Evolutionary conservation across 495 filamentous ascomycete genomes (phyloP), one percentile per base, ranked within the genome.

Genomic region (Cudoniella acicularis): DNA sequence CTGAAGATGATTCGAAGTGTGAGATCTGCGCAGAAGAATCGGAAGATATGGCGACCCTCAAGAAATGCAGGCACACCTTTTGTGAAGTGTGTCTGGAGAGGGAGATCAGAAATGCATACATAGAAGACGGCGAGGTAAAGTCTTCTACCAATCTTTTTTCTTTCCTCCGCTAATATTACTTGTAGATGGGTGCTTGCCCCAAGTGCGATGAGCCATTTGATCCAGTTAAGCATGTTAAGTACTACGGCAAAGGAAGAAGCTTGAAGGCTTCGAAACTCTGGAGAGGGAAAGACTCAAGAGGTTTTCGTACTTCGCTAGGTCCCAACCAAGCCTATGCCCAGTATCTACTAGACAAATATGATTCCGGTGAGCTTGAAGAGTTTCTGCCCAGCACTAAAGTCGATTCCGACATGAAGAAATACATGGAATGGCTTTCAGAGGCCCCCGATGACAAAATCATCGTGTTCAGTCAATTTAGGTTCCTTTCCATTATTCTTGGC

Each of bases 401-500:
- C 1, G 64, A 48, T 0, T 67, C 54, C 1, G 26, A 69, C 25
- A 54, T 64, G 24, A 64, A 65, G 0, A 22, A 63, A 17, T 55
- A 73, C 6, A 18, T 26, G 0, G 26, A 63, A 10, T 73, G 69
- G 71, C 51, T 62, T 22, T 8, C 36, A 0, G 67, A 73, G 16
- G 64, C 64, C 0, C 73, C 71, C 0, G 52, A 66, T 10, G 72
- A 76, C 62, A 75, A 76, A 46, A 70, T 75, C 18, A 59, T 57
- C 21, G 21, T 63, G 11, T 63, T 63, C 40, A 54, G 56, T 0
- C 56, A 59, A 20, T 63, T 23, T 22, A 27, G 36, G 9, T 16
- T 22, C 13, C 56, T 63, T 16, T 22, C 40, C 8, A 40, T 40
- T 3, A 59, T 63, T 2, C 16, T 59, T 43, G 61, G 61, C 2